Evolutionary conservation across 257 asterid genomes (phyloP).

Genomic region (Jacaranda copaia): DNA sequence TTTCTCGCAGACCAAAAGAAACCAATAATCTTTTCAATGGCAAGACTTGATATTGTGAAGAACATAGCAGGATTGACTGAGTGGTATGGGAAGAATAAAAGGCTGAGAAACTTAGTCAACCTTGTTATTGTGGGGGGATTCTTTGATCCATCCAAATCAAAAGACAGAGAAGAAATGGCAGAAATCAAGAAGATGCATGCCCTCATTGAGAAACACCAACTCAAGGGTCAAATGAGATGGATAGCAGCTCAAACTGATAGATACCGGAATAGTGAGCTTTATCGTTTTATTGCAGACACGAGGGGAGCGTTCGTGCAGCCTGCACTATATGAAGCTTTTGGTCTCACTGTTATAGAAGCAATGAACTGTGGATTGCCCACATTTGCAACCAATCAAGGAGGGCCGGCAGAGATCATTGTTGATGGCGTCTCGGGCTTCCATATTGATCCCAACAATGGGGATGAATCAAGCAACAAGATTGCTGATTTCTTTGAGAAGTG

Average conservation of each 20-base stretch:
- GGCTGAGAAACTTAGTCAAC: slow-evolving; percentile 64
- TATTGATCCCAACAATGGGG: slow-evolving; percentile 74
- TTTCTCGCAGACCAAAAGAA: slow-evolving; percentile 68
- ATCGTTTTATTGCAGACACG: slow-evolving; percentile 78
- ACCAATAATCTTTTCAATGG: slow-evolving; percentile 90
- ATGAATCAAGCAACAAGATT: slow-evolving; percentile 67
- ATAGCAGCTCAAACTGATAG: slow-evolving; percentile 89
- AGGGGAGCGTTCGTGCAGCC: slow-evolving; percentile 91
- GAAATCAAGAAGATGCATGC: slow-evolving; percentile 86
- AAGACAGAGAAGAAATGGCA: slow-evolving; percentile 82
- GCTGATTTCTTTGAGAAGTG: slow-evolving; percentile 77
- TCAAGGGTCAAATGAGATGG: slow-evolving; percentile 91
- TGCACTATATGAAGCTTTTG: slow-evolving; percentile 87
- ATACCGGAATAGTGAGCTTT: slow-evolving; percentile 77
- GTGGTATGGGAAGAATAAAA: slow-evolving; percentile 77
- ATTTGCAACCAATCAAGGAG: slow-evolving; percentile 90
- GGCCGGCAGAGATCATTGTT: slow-evolving; percentile 84
- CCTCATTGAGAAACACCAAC: slow-evolving; percentile 62
- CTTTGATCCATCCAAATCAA: slow-evolving; percentile 79
- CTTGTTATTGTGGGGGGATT: slow-evolving; percentile 85
- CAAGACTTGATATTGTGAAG: slow-evolving; percentile 82
- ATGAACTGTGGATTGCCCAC: slow-evolving; percentile 90
- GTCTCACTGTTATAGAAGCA: slow-evolving; percentile 84
- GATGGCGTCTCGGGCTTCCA: slow-evolving; percentile 85
- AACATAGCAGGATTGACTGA: slow-evolving; percentile 79